Evolutionary conservation across 352 stramenopile species (phyloP).

Genomic region (Globisporangium yorkense): DNA sequence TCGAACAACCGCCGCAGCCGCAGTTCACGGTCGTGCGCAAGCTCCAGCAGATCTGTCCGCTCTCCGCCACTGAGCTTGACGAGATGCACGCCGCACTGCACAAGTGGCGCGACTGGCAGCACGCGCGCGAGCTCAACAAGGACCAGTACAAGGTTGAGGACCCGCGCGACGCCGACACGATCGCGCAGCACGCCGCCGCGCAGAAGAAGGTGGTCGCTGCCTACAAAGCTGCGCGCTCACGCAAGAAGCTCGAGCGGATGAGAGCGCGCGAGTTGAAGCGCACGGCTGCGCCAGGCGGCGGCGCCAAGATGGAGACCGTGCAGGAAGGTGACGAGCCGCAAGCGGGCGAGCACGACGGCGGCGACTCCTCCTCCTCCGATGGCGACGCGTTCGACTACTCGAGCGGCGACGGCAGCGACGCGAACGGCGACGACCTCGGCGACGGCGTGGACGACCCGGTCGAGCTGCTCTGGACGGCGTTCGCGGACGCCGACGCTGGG

Average conservation of each 20-base stretch:
- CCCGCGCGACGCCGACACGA: constrained; percentile 37
- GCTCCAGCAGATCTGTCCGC: constrained; percentile 37
- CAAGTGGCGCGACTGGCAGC: constrained; percentile 46
- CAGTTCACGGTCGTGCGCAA: constrained; percentile 44
- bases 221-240: constrained; percentile 54
- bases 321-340: constrained; percentile 43
- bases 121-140: constrained; percentile 47
- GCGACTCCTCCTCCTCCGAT: constrained; percentile 24
- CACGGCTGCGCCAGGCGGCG: constrained; percentile 7
- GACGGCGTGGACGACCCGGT: constrained; percentile 54
- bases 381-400: constrained; percentile 42
- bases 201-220: constrained; percentile 65
- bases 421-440: constrained; percentile 23
- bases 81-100: constrained; percentile 33
- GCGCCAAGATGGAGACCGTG: constrained; percentile 54
- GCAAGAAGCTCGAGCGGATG: constrained; percentile 56
- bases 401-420: constrained; percentile 40
- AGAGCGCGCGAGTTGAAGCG: constrained; percentile 42
- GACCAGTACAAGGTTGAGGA: constrained; percentile 64
- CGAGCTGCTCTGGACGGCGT: constrained; percentile 61
- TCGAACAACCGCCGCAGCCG: constrained; percentile 1
- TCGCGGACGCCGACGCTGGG: constrained; percentile 38
- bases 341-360: constrained; percentile 17
- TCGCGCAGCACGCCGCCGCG: constrained; percentile 43
- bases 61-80: constrained; percentile 23